Percentiles rank a stretch among this genome's conserved stretches.
Evolutionary conservation across 2,329 filamentous ascomycete species (phyloP).

Genomic region (Passalora sequoiae): DNA sequence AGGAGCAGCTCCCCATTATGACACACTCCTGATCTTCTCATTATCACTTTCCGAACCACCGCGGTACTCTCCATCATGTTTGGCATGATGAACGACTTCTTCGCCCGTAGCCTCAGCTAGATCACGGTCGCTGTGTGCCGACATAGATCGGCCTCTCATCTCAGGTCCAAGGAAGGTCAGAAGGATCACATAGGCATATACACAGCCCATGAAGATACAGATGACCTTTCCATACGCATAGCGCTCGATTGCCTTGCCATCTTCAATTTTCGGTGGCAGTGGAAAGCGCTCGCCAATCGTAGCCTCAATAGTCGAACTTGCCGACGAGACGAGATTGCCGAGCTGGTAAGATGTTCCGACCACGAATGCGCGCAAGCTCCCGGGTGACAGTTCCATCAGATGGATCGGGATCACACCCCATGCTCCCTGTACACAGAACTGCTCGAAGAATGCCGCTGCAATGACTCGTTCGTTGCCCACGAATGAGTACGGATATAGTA

Average conservation of each 20-base stretch:
- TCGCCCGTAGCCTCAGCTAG: slow-evolving; percentile 28
- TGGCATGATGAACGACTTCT: slow-evolving; percentile 9
- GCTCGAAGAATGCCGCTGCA: slow-evolving; percentile 75
- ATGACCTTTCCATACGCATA: slow-evolving; percentile 42
- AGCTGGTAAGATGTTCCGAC: slow-evolving; percentile 72
- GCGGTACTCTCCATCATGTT: slow-evolving; percentile 6
- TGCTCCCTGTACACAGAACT: slow-evolving; percentile 37
- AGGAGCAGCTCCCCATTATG: not conserved
- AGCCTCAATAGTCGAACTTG: slow-evolving; percentile 41
- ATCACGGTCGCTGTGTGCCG: slow-evolving; percentile 29
- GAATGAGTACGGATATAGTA: slow-evolving; percentile 81
- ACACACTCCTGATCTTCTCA: slow-evolving; percentile 2
- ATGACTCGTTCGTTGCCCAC: slow-evolving; percentile 59
- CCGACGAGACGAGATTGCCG: slow-evolving; percentile 61
- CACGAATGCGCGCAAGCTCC: slow-evolving; percentile 67
- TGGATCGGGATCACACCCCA: slow-evolving; percentile 54
- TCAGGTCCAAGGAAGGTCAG: slow-evolving; percentile 60
- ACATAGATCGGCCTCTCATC: slow-evolving; percentile 37
- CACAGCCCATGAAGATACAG: slow-evolving; percentile 70
- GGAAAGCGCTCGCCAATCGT: slow-evolving; percentile 41
- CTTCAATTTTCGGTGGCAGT: slow-evolving; percentile 37
- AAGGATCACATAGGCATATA: slow-evolving; percentile 60
- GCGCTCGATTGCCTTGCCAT: slow-evolving; percentile 35
- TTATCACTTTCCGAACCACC: slow-evolving; percentile 4
- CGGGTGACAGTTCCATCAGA: slow-evolving; percentile 69